Conservation (phyloP, 495 filamentous ascomycete genomes). For the Lepraria neglecta region DNA sequence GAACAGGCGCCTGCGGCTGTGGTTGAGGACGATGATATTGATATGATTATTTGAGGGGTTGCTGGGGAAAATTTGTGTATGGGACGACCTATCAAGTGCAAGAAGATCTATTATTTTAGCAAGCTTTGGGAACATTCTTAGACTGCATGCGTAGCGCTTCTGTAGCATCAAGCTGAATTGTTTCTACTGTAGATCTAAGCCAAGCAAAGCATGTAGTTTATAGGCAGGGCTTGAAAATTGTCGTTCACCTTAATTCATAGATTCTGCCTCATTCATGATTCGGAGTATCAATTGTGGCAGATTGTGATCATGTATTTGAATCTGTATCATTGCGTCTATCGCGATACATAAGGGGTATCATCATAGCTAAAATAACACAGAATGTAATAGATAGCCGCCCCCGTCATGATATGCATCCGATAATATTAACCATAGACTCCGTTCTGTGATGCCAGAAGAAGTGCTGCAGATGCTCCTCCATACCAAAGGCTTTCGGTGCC, state of each 20-base stretch:
- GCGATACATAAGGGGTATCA: constrained; percentile 20
- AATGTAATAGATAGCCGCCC: constrained; percentile 11
- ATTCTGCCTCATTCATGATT: too few relatives aligned
- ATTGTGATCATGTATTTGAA: not conserved
- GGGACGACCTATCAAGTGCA: too few relatives aligned
- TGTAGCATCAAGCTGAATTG: too few relatives aligned
- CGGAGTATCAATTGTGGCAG: not conserved
- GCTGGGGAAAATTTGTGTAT: not conserved
- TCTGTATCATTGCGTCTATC: constrained; percentile 14
- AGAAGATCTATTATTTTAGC: too few relatives aligned
- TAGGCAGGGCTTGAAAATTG: too few relatives aligned
- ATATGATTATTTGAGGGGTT: constrained; percentile 36
- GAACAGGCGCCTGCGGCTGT: constrained; percentile 24
- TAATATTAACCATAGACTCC: constrained; percentile 3
- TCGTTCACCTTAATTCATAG: too few relatives aligned
- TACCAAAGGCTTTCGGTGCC: too few relatives aligned
- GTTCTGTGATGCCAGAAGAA: not conserved
- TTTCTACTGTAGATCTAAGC: too few relatives aligned
- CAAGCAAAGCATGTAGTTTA: too few relatives aligned
- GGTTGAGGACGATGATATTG: constrained; percentile 50
- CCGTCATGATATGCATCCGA: not conserved
- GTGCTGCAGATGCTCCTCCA: not conserved
- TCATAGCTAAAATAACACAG: constrained; percentile 4
- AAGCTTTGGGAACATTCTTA: too few relatives aligned
- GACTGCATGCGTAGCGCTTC: not conserved